phyloP scores from a whole-genome alignment of 768 basidiomycete genomes.

The Pleurotus platypus region DNA sequence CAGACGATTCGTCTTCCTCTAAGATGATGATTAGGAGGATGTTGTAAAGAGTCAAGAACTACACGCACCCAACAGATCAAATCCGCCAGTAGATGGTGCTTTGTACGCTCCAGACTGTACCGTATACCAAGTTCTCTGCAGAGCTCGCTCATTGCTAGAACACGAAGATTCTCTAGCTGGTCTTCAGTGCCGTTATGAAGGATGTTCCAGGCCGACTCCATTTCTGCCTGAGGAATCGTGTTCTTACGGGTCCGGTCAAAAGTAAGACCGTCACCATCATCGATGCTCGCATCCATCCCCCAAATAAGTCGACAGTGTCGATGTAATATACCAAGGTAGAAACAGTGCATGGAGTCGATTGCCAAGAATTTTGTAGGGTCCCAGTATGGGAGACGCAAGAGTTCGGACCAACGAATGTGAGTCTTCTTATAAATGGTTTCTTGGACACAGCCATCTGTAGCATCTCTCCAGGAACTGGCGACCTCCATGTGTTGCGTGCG shows the following conservation, averaged over 20 bases:
- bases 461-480: neutral
- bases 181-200: neutral
- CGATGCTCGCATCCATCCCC: constrained; percentile 4
- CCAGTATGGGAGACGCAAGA: constrained; percentile 10
- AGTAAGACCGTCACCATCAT: constrained; percentile 1
- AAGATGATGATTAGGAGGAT: too few species aligned
- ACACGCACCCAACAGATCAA: neutral
- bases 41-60: too few species aligned
- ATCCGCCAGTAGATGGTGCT: neutral
- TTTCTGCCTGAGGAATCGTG: too few species aligned
- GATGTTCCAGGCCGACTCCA: neutral
- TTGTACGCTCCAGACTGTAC: neutral
- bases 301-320: constrained; percentile 9
- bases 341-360: constrained; percentile 10
- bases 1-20: too few species aligned
- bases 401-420: constrained; percentile 9
- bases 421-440: neutral
- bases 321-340: constrained; percentile 2
- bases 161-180: neutral
- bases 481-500: neutral
- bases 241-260: neutral
- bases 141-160: neutral
- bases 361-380: constrained; percentile 7
- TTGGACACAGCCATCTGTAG: neutral
- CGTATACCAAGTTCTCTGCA: neutral